phyloP scores from a whole-genome alignment of 768 basidiomycete species.

The Melanogaster broomeanus region DNA sequence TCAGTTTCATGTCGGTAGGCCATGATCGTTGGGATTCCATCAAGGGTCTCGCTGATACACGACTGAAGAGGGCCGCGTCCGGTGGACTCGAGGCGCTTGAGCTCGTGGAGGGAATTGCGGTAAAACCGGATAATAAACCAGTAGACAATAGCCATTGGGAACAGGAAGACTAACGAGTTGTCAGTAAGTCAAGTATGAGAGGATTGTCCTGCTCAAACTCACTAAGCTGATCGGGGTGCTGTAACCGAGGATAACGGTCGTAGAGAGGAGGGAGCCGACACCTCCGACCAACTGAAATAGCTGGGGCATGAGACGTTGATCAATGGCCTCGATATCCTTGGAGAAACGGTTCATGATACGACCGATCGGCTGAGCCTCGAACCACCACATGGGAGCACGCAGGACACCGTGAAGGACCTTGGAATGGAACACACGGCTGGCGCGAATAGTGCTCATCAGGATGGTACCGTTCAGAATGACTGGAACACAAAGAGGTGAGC shows the following conservation, averaged over 20 bases:
- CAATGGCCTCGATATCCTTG: constrained; percentile 42
- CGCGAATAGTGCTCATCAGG: constrained; percentile 25
- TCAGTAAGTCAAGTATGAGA: constrained; percentile 20
- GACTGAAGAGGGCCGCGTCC: constrained; percentile 51
- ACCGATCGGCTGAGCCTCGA: constrained; percentile 39
- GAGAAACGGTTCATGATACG: constrained; percentile 51
- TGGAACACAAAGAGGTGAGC: constrained; percentile 4
- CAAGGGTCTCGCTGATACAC: constrained; percentile 52
- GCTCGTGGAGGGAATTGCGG: constrained; percentile 45
- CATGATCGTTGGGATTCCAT: constrained; percentile 47
- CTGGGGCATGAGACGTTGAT: constrained; percentile 37
- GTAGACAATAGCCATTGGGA: constrained; percentile 35
- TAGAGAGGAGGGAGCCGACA: constrained; percentile 24
- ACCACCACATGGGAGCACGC: constrained; percentile 30
- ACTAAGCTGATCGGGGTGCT: constrained; percentile 33
- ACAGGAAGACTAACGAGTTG: constrained; percentile 15
- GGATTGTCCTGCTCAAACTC: constrained; percentile 27
- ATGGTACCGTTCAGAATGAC: constrained; percentile 27
- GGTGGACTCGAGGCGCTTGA: constrained; percentile 46
- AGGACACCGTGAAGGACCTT: constrained; percentile 23
- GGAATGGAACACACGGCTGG: constrained; percentile 29
- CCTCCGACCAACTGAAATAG: constrained; percentile 28
- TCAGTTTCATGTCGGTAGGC: constrained; percentile 42
- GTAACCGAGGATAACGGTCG: constrained; percentile 23
- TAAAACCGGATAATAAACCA: constrained; percentile 47